Percentiles rank a stretch among this genome's conserved stretches.
phyloP scores from a whole-genome alignment of 768 basidiomycete species.

The Russula earlei region DNA sequence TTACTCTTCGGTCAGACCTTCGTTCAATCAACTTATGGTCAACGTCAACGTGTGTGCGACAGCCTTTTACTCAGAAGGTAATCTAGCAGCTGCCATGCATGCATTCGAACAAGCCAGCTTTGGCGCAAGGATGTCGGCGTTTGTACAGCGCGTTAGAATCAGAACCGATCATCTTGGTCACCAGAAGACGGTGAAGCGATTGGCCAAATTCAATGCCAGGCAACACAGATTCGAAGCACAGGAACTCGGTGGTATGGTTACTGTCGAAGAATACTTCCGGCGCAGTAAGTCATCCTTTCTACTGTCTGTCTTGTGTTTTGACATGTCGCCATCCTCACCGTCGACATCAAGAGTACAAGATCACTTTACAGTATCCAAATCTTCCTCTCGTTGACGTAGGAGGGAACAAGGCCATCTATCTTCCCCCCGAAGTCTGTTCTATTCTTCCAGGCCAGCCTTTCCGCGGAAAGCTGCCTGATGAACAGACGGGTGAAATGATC shows the following conservation, averaged over 20 bases:
- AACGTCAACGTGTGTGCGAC: slow-evolving; percentile 47
- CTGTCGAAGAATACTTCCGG: slow-evolving; percentile 40
- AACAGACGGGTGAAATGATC: slow-evolving; percentile 46
- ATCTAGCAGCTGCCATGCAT: slow-evolving; percentile 36
- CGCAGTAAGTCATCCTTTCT: slow-evolving; percentile 29
- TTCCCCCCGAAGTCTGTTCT: slow-evolving; percentile 42
- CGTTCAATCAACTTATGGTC: slow-evolving; percentile 40
- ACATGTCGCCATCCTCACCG: background rate
- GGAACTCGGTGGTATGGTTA: slow-evolving; percentile 32
- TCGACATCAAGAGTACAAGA: slow-evolving; percentile 33
- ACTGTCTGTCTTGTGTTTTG: too few species aligned
- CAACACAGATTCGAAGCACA: slow-evolving; percentile 34
- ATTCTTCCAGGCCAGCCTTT: slow-evolving; percentile 36
- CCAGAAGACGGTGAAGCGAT: slow-evolving; percentile 56
- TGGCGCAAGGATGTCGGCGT: slow-evolving; percentile 49
- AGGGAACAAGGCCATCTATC: slow-evolving; percentile 31
- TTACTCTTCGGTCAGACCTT: slow-evolving; percentile 33
- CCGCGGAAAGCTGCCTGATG: slow-evolving; percentile 45
- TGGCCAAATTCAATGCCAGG: slow-evolving; percentile 34
- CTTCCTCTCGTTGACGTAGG: slow-evolving; percentile 43
- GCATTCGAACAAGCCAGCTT: slow-evolving; percentile 40
- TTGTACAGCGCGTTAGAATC: slow-evolving; percentile 58
- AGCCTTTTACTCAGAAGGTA: slow-evolving; percentile 36
- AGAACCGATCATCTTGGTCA: slow-evolving; percentile 64
- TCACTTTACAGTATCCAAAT: slow-evolving; percentile 29